Conservation (phyloP, 805 yeast species). For the Sugiyamaella marilandica region DNA sequence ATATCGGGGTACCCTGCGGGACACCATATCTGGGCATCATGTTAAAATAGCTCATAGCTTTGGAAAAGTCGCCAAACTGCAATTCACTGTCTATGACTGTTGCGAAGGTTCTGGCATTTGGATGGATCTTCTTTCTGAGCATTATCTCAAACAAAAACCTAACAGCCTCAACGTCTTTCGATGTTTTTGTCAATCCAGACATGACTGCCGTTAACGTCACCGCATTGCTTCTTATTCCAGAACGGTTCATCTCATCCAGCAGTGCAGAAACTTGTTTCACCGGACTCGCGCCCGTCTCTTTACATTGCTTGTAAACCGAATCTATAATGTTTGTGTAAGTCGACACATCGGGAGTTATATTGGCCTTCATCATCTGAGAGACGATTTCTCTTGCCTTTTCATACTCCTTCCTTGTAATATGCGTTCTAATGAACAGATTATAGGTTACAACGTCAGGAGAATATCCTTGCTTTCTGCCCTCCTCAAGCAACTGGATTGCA, state of each 20-base stretch:
- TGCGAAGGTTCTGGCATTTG: conserved; percentile 27
- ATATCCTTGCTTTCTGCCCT: conserved; percentile 33
- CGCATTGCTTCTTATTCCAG: conserved; percentile 39
- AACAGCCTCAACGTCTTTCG: conserved; percentile 48
- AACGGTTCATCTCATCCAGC: conserved; percentile 39
- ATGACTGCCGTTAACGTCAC: conserved; percentile 50
- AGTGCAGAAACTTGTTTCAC: conserved; percentile 21
- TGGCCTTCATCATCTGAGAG: conserved; percentile 39
- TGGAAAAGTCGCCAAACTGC: conserved; percentile 22
- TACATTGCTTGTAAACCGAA: conserved; percentile 44
- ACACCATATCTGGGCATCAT: conserved; percentile 24
- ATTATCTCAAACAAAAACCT: conserved; percentile 44
- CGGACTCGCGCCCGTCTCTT: conserved; percentile 39
- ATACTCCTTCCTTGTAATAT: conserved; percentile 38
- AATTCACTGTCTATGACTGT: conserved; percentile 32
- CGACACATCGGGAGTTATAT: conserved; percentile 52
- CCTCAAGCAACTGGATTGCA: conserved; percentile 42
- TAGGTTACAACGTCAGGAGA: conserved; percentile 46
- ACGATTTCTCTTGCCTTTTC: conserved; percentile 48
- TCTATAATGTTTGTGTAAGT: conserved; percentile 60
- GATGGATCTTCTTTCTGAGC: conserved; percentile 30
- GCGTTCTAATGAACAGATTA: conserved; percentile 47
- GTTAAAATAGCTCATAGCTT: conserved; percentile 22
- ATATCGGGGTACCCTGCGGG: conserved; percentile 26
- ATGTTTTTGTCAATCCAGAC: conserved; percentile 47